These are phyloP conservation scores for Fomitopsis serialis DNA, from an alignment of 768 basidiomycete species.

Conservation along the genomic window DNA sequence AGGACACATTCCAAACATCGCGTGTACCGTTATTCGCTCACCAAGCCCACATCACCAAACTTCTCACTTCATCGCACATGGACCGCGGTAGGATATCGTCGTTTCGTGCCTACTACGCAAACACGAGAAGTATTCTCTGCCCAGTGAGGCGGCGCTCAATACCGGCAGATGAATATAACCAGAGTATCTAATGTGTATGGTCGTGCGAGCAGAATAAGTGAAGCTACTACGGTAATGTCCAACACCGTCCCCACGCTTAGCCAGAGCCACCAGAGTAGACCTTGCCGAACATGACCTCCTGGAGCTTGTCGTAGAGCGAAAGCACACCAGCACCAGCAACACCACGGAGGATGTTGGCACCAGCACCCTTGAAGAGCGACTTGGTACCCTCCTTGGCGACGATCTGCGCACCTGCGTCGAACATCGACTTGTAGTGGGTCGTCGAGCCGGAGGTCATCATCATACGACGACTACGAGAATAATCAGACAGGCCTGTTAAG, in stretches of 20 bases:
- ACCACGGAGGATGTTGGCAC: slow-evolving; percentile 90
- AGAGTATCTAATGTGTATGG: slow-evolving; percentile 27
- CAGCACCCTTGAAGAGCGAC: slow-evolving; percentile 99
- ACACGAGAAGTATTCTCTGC: not conserved
- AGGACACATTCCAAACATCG: no score
- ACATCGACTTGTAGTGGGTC: slow-evolving; percentile 99
- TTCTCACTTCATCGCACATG: no score
- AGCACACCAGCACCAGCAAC: slow-evolving; percentile 99
- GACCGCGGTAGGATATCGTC: not conserved
- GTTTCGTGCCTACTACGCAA: slow-evolving; percentile 14
- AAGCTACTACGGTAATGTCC: slow-evolving; percentile 23
- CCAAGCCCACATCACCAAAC: no score
- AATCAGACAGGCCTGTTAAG: slow-evolving; percentile 13
- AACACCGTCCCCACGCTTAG: slow-evolving; percentile 25
- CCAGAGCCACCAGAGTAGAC: slow-evolving; percentile 91
- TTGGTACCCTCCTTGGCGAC: slow-evolving; percentile 91
- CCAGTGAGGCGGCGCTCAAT: slow-evolving; percentile 5
- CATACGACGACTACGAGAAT: slow-evolving; percentile 88
- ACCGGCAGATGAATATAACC: slow-evolving; percentile 24
- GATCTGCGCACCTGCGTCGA: slow-evolving; percentile 94
- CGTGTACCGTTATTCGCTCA: no score
- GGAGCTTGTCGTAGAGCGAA: slow-evolving; percentile 98
- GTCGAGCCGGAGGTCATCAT: slow-evolving; percentile 99
- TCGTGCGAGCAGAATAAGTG: slow-evolving; percentile 24
- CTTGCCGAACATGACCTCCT: slow-evolving; percentile 95